These are phyloP conservation scores for Dipodascus albidus DNA, from an alignment of 805 yeast species.

Conservation along the genomic window DNA sequence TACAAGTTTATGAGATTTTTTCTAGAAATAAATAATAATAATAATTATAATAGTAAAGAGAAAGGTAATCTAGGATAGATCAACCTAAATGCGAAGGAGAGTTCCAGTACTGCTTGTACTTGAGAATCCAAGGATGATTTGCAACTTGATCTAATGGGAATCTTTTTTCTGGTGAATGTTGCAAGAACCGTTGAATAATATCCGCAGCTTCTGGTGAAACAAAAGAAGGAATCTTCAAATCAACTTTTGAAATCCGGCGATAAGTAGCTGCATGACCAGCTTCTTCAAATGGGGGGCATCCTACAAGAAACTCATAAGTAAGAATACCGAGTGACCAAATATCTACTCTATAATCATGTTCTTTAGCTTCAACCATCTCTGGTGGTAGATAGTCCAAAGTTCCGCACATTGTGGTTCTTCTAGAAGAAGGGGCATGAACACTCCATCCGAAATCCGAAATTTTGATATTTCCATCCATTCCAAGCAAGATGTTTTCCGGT, in stretches of 20 bases:
- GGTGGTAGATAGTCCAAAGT: conserved; percentile 93
- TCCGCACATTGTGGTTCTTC: conserved; percentile 82
- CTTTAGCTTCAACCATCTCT: conserved; percentile 79
- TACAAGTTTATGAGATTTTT: too few relatives aligned
- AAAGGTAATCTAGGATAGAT: neutral
- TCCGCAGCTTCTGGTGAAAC: conserved; percentile 69
- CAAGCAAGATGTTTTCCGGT: conserved; percentile 82
- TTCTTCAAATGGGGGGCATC: conserved; percentile 89
- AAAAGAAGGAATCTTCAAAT: conserved; percentile 57
- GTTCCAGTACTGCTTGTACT: conserved; percentile 52
- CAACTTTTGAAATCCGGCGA: conserved; percentile 67
- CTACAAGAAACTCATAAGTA: conserved; percentile 76
- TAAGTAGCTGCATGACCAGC: conserved; percentile 63
- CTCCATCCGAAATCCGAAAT: conserved; percentile 97
- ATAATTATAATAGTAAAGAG: neutral
- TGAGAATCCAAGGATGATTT: conserved; percentile 74
- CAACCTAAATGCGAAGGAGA: neutral
- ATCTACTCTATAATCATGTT: conserved; percentile 71
- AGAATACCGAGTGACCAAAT: conserved; percentile 89
- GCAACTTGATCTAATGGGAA: conserved; percentile 48
- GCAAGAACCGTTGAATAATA: conserved; percentile 49
- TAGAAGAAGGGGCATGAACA: conserved; percentile 49
- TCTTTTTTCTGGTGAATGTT: conserved; percentile 59
- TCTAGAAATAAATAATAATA: neutral
- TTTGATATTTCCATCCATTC: conserved; percentile 65